A percentile compares a stretch with the other conserved stretches of the same genome.
Conservation (phyloP, 192 early-diverging fungal species). For the Umbelopsis sp. region DNA sequence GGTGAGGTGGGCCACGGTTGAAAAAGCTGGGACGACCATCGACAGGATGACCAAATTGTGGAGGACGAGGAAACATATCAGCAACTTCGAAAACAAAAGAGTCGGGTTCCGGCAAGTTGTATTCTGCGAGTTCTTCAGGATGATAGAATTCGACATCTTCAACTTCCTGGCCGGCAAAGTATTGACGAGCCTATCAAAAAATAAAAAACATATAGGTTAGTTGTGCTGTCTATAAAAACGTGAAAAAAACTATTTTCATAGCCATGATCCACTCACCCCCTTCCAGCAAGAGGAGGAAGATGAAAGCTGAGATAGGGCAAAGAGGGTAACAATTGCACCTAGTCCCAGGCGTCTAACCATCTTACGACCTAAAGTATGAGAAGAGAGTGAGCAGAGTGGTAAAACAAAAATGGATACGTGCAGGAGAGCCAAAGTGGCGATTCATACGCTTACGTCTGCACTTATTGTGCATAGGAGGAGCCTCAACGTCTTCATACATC, state of each 20-base stretch:
- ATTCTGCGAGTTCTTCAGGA: background rate
- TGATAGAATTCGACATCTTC: background rate
- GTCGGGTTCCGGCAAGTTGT: constrained; percentile 12
- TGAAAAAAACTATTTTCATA: background rate
- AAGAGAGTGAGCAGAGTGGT: constrained; percentile 2
- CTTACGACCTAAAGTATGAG: constrained; percentile 12
- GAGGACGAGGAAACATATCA: background rate
- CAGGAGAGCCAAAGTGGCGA: background rate
- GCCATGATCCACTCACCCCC: background rate
- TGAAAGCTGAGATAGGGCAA: background rate
- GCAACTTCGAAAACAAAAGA: background rate
- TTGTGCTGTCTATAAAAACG: background rate
- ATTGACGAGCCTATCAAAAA: background rate
- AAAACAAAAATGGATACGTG: background rate
- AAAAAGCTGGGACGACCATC: background rate
- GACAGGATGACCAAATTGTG: background rate
- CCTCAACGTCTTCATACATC: constrained; percentile 14
- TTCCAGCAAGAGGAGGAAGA: background rate
- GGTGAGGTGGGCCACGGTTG: background rate
- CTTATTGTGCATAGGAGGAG: background rate
- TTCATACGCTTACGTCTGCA: constrained; percentile 15
- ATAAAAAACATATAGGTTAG: background rate
- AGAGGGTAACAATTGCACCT: constrained; percentile 2
- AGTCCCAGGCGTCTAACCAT: background rate
- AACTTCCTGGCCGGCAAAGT: background rate